phyloP scores from a whole-genome alignment of 2,329 filamentous ascomycete species.

The Ceratocystis huliohia region DNA sequence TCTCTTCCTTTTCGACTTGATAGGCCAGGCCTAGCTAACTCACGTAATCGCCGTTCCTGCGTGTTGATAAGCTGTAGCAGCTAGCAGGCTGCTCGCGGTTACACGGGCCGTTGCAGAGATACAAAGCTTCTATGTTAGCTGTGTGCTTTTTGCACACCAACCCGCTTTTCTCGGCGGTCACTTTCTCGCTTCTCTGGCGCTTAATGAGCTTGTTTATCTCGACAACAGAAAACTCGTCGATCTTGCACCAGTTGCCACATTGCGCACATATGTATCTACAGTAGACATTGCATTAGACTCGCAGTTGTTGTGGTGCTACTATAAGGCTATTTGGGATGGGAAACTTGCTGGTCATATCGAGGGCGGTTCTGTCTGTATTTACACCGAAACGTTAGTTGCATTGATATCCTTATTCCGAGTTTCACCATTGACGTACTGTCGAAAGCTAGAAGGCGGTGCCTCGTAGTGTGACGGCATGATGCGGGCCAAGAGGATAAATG shows the following conservation, averaged over 20 bases:
- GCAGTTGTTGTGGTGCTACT: not conserved
- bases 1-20: too few species aligned
- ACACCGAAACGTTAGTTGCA: not conserved
- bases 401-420: not conserved
- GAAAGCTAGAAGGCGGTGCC: constrained; percentile 3
- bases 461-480: not conserved
- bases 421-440: not conserved
- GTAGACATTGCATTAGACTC: not conserved
- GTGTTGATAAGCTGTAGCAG: constrained; percentile 27
- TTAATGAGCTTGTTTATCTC: constrained; percentile 27
- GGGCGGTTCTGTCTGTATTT: not conserved
- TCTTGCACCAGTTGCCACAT: constrained; percentile 30
- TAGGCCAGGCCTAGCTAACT: constrained; percentile 17
- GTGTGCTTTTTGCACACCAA: constrained; percentile 31
- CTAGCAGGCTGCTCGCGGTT: constrained; percentile 24
- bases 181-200: constrained; percentile 11
- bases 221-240: constrained; percentile 27
- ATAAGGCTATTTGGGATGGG: not conserved
- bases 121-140: constrained; percentile 23
- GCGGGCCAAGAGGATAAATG: not conserved
- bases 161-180: constrained; percentile 28
- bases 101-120: constrained; percentile 28
- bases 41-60: constrained; percentile 26
- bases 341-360: constrained; percentile 1
- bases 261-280: constrained; percentile 25